Evolutionary conservation across 1,284 basidiomycete species (phyloP), one percentile per base, ranked within the genome.

Genomic region (Trametes polyzona): DNA sequence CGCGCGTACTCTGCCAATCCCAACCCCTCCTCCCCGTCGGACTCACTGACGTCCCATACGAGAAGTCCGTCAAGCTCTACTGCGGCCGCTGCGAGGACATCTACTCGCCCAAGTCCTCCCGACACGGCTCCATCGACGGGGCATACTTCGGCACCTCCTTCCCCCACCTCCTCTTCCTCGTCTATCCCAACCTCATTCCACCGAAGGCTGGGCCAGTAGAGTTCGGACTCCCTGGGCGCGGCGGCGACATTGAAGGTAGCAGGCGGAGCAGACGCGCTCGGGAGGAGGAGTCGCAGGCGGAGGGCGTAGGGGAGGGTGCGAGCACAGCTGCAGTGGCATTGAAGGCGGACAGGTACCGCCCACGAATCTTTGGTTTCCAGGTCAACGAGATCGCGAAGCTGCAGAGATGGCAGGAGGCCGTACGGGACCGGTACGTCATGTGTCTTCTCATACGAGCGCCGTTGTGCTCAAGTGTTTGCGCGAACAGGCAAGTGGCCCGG

Each of bases 101-200:
- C 62, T 97, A 98, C 75, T 93, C 91, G 0, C 95, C 95, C 41
- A 98, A 98, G 73, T 93, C 90, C 2, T 95, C 93, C 10, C 84
- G 95, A 35, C 95, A 98, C 73, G 95, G 95, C 42, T 90, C 90
- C 30, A 97, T 97, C 69, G 95, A 98, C 72, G 95, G 95, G 27
- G 95, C 96, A 2, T 98, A 96, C 76, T 98, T 98, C 67, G 95
- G 96, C 57, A 96, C 94, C 0, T 96, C 93, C 0, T 98, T 98
- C 77, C 94, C 95, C 0, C 95, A 97, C 72, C 88, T 98, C 65
- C 80, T 98, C 42, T 95, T 95, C 78, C 92, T 98, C 78, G 93
- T 96, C 39, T 96, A 97, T 72, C 95, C 95, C 0, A 86, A 88
- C 52, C 86, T 96, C 66, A 90, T 96, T 47, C 92, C 95, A 10